Conservation (phyloP, 495 filamentous ascomycete genomes). For the Geoglossum glabrum region DNA sequence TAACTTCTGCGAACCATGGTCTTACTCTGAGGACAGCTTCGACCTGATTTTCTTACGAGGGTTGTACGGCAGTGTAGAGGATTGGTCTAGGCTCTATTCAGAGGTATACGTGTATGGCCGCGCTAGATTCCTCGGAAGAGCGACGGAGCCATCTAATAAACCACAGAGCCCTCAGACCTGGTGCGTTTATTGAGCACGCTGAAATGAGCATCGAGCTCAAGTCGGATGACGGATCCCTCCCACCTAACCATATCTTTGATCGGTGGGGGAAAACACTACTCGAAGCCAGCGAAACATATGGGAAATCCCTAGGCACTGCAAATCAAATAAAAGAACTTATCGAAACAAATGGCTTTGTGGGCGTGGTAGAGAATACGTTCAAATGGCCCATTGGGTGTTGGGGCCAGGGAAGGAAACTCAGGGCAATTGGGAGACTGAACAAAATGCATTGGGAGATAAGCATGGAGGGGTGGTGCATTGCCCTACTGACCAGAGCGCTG, state of each 20-base stretch:
- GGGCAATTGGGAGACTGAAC: slow-evolving; percentile 42
- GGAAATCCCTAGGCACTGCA: slow-evolving; percentile 27
- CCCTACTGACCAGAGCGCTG: slow-evolving; percentile 37
- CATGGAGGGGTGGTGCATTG: slow-evolving; percentile 34
- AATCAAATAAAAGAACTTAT: slow-evolving; percentile 19
- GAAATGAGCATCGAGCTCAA: slow-evolving; percentile 6
- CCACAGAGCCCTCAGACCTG: slow-evolving; percentile 3
- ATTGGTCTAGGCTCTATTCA: slow-evolving; percentile 16
- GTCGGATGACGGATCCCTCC: slow-evolving; percentile 7
- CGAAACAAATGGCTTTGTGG: slow-evolving; percentile 31
- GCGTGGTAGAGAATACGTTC: slow-evolving; percentile 35
- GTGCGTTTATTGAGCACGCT: slow-evolving; percentile 1
- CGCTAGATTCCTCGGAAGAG: not conserved
- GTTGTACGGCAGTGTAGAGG: slow-evolving; percentile 14
- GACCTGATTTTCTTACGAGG: slow-evolving; percentile 19
- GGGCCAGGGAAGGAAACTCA: slow-evolving; percentile 40
- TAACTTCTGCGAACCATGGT: slow-evolving; percentile 15
- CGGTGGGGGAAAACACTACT: slow-evolving; percentile 30
- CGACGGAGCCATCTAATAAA: slow-evolving; percentile 9
- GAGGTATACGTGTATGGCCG: slow-evolving; percentile 5
- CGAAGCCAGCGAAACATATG: slow-evolving; percentile 28
- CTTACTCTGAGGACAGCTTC: slow-evolving; percentile 13
- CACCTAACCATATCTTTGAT: slow-evolving; percentile 15
- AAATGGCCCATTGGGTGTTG: slow-evolving; percentile 49
- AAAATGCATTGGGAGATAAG: slow-evolving; percentile 38